A percentile compares a stretch with the other conserved stretches of the same genome.
Evolutionary conservation across 2,329 filamentous ascomycete species (phyloP).

Genomic region (Emydomyces testavorans): DNA sequence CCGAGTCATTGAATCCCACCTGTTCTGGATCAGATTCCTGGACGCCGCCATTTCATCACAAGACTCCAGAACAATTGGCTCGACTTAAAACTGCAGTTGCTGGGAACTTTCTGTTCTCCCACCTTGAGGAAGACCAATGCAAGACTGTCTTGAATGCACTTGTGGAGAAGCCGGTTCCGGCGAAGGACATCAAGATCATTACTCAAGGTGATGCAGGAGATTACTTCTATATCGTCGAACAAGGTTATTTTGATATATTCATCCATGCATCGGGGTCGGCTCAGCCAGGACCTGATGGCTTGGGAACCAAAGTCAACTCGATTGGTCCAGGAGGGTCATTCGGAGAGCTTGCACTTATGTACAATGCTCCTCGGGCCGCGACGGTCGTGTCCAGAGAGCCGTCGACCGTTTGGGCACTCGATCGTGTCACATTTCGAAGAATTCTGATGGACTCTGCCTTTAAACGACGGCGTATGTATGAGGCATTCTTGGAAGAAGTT

Average conservation of each 20-base stretch:
- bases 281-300: conserved; percentile 59
- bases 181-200: conserved; percentile 83
- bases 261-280: conserved; percentile 68
- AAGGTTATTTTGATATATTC: conserved; percentile 79
- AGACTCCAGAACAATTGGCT: conserved; percentile 66
- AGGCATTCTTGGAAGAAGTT: conserved; percentile 90
- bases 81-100: conserved; percentile 72
- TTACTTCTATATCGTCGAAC: conserved; percentile 95
- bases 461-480: conserved; percentile 90
- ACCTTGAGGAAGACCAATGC: conserved; percentile 88
- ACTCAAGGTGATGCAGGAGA: conserved; percentile 91
- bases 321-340: conserved; percentile 87
- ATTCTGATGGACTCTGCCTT: conserved; percentile 98
- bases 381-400: conserved; percentile 77
- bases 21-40: conserved; percentile 77
- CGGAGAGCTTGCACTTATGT: conserved; percentile 95
- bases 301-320: conserved; percentile 69
- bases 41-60: conserved; percentile 74
- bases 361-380: conserved; percentile 90
- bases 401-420: conserved; percentile 84
- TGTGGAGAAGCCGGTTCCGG: conserved; percentile 88
- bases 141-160: conserved; percentile 77
- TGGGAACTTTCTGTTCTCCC: conserved; percentile 85
- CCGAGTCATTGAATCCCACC: conserved; percentile 86
- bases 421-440: conserved; percentile 90